Base-by-base conservation (phyloP, 768 basidiomycete species). In the Mycena filopes region DNA sequence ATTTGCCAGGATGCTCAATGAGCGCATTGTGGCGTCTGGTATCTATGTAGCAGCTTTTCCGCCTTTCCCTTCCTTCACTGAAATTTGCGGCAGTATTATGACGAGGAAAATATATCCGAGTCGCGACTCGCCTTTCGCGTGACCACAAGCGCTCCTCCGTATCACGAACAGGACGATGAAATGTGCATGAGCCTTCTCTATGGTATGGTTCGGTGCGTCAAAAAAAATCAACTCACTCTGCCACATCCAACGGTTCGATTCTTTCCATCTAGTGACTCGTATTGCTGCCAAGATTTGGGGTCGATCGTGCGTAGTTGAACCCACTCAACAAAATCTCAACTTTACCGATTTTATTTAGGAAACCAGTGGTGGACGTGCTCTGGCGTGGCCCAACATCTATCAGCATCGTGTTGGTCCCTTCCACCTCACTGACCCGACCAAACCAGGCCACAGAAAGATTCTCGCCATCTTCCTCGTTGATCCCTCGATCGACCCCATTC, bases 361-460 rank as follows among this genome's bases (percentile, higher is more conserved):
- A 18, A 56, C 55, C 10, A 45, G 50, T 12, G 48, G 68, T 33
- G 74, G 75, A 16, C 71, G 76, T 20, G 73, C 72, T 46, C 66
- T 81, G 29, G 75, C 75, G 9, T 81, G 80, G 68, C 80, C 78
- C 21, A 80, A 81, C 66, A 63, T 76, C 13, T 79, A 76, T 60
- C 80, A 81, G 54, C 78, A 81, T 66, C 71, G 70, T 26, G 77
- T 81, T 28, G 71, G 71, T 28, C 72, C 79, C 9, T 82, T 82
- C 68, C 55, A 70, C 36, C 75, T 81, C 28, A 54, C 43, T 16
- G 78, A 82, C 60, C 55, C 61, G 1, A 68, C 74, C n/a, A 73
- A 74, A 59, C 78, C 78, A 0, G 81, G 80, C 8, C 72, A 78
- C 55, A 74, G 79, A 31, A 82, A 79, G 68, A 81, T 82, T 25